Evolutionary conservation across 805 yeast genomes (phyloP).

Genomic region (Pichia kluyveri): DNA sequence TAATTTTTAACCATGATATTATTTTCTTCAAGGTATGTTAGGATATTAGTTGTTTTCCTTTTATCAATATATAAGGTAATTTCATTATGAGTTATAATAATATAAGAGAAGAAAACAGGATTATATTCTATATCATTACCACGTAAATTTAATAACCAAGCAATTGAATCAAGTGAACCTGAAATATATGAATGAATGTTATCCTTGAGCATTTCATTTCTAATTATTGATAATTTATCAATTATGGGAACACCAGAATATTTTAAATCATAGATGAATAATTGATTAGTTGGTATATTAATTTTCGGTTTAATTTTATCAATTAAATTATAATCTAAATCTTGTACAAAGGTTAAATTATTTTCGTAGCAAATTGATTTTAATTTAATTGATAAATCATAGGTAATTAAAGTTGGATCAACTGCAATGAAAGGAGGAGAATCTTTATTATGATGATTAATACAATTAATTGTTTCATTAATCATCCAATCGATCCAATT

Average conservation of each 20-base stretch:
- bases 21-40: constrained; percentile 12
- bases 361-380: constrained; percentile 24
- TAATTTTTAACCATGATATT: constrained; percentile 40
- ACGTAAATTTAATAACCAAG: constrained; percentile 44
- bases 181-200: constrained; percentile 43
- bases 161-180: constrained; percentile 38
- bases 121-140: constrained; percentile 68
- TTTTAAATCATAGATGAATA: constrained; percentile 26
- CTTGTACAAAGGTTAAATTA: constrained; percentile 39
- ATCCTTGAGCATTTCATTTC: constrained; percentile 20
- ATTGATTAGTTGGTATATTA: constrained; percentile 7
- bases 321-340: constrained; percentile 53
- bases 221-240: constrained; percentile 28
- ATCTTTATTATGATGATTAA: background rate
- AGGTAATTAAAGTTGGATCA: constrained; percentile 69
- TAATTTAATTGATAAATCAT: constrained; percentile 35
- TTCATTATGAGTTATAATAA: constrained; percentile 33
- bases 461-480: constrained; percentile 32
- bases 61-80: constrained; percentile 33
- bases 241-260: constrained; percentile 32
- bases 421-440: constrained; percentile 44
- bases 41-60: constrained; percentile 28
- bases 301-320: constrained; percentile 45
- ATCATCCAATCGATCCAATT: constrained; percentile 79
- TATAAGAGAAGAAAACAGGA: constrained; percentile 78